phyloP scores from a whole-genome alignment of 2,329 filamentous ascomycete genomes.

The Zasmidium citrigriseum region DNA sequence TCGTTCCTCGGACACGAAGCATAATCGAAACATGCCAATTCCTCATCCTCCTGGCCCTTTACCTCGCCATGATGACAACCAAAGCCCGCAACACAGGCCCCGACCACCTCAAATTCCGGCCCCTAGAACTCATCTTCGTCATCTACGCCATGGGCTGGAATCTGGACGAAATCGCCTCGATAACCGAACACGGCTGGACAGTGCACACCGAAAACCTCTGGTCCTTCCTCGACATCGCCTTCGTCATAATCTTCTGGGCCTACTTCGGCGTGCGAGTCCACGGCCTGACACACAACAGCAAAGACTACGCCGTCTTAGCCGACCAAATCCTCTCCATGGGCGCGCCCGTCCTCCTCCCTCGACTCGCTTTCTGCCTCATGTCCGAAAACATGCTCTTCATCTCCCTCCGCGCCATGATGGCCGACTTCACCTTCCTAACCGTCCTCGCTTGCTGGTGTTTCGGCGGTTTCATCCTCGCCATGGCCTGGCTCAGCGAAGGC shows the following conservation, averaged over 20 bases:
- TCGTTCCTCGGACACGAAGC: conserved; percentile 77
- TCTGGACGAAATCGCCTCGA: conserved; percentile 74
- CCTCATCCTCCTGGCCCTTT: conserved; percentile 66
- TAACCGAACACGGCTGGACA: conserved; percentile 73
- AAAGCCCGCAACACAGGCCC: conserved; percentile 55
- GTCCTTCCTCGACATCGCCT: conserved; percentile 82
- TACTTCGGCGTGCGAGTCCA: conserved; percentile 71
- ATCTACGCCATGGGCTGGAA: conserved; percentile 78
- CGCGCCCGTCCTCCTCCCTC: conserved; percentile 74
- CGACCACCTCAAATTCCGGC: conserved; percentile 39
- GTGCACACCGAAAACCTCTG: conserved; percentile 87
- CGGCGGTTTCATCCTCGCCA: conserved; percentile 74
- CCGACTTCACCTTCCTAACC: conserved; percentile 77
- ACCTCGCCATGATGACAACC: conserved; percentile 70
- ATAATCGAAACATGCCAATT: conserved; percentile 76
- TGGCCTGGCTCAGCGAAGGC: conserved; percentile 75
- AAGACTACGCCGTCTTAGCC: conserved; percentile 46
- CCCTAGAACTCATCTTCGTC: conserved; percentile 66
- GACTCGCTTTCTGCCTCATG: conserved; percentile 78
- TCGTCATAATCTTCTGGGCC: conserved; percentile 68
- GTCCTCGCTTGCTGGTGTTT: conserved; percentile 80
- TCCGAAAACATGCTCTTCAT: conserved; percentile 84
- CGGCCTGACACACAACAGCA: conserved; percentile 55
- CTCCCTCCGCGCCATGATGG: conserved; percentile 80
- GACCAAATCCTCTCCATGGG: conserved; percentile 78